phyloP scores from a whole-genome alignment of 768 basidiomycete species.

The Amanita polypyramis region DNA sequence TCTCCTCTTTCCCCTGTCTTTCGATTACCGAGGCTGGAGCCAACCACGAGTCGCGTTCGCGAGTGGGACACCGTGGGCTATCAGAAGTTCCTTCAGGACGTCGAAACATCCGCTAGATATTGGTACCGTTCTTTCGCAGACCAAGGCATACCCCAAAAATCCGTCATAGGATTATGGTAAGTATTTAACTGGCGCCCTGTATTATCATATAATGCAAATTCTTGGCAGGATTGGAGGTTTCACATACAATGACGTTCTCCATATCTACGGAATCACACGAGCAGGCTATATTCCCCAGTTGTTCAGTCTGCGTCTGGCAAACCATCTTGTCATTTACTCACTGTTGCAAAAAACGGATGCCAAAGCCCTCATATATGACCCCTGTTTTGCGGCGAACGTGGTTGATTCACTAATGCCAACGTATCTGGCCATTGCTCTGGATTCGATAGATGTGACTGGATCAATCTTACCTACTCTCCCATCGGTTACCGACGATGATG shows the following conservation, averaged over 20 bases:
- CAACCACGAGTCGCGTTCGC: conserved; percentile 29
- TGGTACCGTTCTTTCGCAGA: conserved; percentile 42
- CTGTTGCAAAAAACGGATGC: conserved; percentile 51
- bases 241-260: conserved; percentile 62
- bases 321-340: conserved; percentile 60
- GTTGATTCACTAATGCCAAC: conserved; percentile 38
- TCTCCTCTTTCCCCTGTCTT: conserved; percentile 46
- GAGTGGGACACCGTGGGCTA: conserved; percentile 59
- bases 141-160: conserved; percentile 36
- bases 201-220: background rate
- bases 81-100: conserved; percentile 50
- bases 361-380: conserved; percentile 54
- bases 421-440: conserved; percentile 33
- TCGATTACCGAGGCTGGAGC: conserved; percentile 43
- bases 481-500: conserved; percentile 27
- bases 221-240: conserved; percentile 57
- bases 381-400: conserved; percentile 38
- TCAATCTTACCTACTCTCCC: conserved; percentile 35
- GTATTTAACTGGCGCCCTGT: conserved; percentile 12
- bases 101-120: conserved; percentile 53
- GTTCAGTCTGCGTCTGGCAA: conserved; percentile 67
- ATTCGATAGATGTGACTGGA: conserved; percentile 25
- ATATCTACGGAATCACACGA: conserved; percentile 65
- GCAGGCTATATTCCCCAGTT: conserved; percentile 73
- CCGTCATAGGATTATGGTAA: conserved; percentile 68